Percentiles rank a stretch among this genome's conserved stretches.
These are phyloP conservation scores for Santalum album DNA, from an alignment of 164 flowering plant species.

Conservation along the genomic window DNA sequence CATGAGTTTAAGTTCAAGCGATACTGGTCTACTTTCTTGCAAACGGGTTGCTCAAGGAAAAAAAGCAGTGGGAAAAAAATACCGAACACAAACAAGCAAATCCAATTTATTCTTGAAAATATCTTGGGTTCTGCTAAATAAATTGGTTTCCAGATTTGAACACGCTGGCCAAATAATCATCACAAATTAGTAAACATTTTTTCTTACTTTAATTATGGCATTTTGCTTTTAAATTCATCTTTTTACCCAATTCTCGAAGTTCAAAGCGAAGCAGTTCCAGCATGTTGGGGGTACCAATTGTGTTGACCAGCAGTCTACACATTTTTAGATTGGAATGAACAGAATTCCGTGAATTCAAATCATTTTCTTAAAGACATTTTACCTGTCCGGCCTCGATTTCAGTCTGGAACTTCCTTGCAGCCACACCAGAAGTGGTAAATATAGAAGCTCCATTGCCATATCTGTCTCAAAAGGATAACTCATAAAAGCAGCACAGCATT, in stretches of 20 bases:
- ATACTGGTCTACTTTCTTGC: no score
- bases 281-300: no score
- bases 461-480: conserved; percentile 15
- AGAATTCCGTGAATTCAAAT: background rate
- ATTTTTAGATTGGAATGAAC: background rate
- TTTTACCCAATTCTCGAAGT: no score
- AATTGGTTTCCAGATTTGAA: no score
- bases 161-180: no score
- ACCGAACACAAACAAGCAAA: background rate
- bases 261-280: no score
- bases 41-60: no score
- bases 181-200: no score
- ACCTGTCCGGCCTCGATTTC: conserved; percentile 54
- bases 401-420: conserved; percentile 46
- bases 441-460: conserved; percentile 69
- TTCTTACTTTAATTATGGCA: no score
- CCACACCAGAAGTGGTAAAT: conserved; percentile 56
- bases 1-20: background rate
- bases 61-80: no score
- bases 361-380: background rate
- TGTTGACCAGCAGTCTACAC: background rate
- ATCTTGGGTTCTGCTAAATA: no score
- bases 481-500: background rate
- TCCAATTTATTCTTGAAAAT: background rate
- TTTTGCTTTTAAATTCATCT: no score